Evolutionary conservation across 2,329 filamentous ascomycete species (phyloP).

Genomic region (Plenodomus biglobosus): DNA sequence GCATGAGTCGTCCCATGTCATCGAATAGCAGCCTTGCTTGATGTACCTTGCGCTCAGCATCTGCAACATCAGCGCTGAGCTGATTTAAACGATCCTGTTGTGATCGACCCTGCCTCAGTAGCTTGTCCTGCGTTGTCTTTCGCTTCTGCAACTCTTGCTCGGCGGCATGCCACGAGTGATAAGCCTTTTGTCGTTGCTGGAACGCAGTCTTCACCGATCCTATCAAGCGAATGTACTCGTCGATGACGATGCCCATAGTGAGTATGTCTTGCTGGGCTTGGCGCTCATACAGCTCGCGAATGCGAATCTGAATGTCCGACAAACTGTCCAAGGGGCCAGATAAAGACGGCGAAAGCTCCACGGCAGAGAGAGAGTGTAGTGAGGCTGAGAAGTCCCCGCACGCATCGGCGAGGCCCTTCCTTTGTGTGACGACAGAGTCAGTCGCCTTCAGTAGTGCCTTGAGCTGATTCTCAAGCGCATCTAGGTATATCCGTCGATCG

Average conservation of each 20-base stretch:
- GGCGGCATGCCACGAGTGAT: slow-evolving; percentile 88
- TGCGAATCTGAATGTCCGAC: slow-evolving; percentile 89
- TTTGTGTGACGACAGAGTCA: slow-evolving; percentile 86
- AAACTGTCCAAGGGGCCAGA: slow-evolving; percentile 88
- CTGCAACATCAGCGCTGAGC: slow-evolving; percentile 87
- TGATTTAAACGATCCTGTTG: slow-evolving; percentile 95
- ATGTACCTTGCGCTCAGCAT: slow-evolving; percentile 90
- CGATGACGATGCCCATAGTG: slow-evolving; percentile 94
- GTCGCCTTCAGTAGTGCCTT: slow-evolving; percentile 90
- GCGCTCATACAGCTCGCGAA: slow-evolving; percentile 91
- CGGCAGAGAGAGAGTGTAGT: slow-evolving; percentile 86
- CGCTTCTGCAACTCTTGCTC: slow-evolving; percentile 90
- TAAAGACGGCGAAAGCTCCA: slow-evolving; percentile 86
- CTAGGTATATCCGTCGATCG: slow-evolving; percentile 90
- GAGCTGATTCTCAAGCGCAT: slow-evolving; percentile 88
- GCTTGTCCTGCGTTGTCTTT: slow-evolving; percentile 85
- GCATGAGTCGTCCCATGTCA: slow-evolving; percentile 95
- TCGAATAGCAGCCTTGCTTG: slow-evolving; percentile 89
- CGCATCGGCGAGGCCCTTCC: slow-evolving; percentile 90
- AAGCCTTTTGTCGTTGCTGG: slow-evolving; percentile 88
- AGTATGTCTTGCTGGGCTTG: slow-evolving; percentile 97
- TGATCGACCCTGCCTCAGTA: slow-evolving; percentile 90
- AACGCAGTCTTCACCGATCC: slow-evolving; percentile 95
- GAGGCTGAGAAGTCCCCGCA: slow-evolving; percentile 92
- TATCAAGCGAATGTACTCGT: slow-evolving; percentile 96